Percentiles rank a stretch among this genome's conserved stretches.
phyloP scores from a whole-genome alignment of 305 asterid species.

The Coffea humblotiana region DNA sequence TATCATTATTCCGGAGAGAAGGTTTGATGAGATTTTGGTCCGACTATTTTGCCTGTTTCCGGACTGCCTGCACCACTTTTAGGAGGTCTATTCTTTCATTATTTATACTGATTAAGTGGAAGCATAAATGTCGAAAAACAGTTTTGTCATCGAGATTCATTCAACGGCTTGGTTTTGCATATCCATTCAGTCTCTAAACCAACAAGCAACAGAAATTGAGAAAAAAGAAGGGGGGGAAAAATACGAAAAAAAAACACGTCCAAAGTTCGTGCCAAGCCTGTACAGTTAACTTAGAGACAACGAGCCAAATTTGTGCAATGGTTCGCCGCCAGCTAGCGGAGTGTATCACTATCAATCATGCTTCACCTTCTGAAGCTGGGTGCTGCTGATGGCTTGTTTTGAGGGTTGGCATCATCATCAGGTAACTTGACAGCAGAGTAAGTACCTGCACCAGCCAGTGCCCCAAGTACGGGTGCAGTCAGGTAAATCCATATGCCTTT shows the following conservation, averaged over 20 bases:
- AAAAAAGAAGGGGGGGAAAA: neutral
- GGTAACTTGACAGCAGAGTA: constrained; percentile 73
- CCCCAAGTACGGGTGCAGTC: constrained; percentile 73
- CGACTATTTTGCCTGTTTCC: neutral
- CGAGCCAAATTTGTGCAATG: neutral
- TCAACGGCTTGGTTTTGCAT: neutral
- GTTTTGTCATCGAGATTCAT: neutral
- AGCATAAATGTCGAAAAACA: neutral
- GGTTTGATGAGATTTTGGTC: neutral
- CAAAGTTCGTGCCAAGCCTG: neutral
- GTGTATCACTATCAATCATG: too few relatives aligned
- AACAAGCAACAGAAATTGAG: neutral
- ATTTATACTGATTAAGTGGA: neutral
- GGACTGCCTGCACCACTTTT: neutral
- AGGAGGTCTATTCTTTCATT: neutral
- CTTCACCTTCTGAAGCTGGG: constrained; percentile 43
- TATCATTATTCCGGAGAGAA: too few relatives aligned
- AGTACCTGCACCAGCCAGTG: constrained; percentile 70
- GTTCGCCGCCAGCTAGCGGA: neutral
- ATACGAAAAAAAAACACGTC: neutral
- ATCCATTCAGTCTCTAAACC: neutral
- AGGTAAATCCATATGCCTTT: constrained; percentile 78
- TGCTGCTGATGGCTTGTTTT: constrained; percentile 33
- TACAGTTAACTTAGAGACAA: neutral
- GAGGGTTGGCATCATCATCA: constrained; percentile 19